Percentiles rank a stretch among this genome's conserved stretches.
These are phyloP conservation scores for Fraxinus paxiana DNA, from an alignment of 305 asterid species.

Conservation along the genomic window DNA sequence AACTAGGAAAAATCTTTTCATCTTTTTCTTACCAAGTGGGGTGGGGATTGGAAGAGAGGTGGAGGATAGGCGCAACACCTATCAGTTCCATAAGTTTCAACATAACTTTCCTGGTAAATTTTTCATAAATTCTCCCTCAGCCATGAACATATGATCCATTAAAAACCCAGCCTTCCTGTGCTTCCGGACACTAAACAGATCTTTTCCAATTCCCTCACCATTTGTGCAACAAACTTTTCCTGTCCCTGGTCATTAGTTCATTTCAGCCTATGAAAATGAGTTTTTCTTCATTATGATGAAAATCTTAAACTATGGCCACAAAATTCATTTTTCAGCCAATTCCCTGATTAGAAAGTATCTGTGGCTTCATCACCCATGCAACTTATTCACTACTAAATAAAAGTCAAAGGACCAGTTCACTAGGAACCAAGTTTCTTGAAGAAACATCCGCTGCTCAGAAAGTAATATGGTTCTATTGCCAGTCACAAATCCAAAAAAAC, in stretches of 20 bases:
- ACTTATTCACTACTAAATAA: not conserved
- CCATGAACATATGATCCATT: not conserved
- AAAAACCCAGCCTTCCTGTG: not conserved
- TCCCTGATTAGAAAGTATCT: not conserved
- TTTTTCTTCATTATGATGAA: not conserved
- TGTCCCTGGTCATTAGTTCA: not conserved
- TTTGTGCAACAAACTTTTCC: not conserved
- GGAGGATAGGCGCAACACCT: not conserved
- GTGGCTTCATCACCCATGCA: not conserved
- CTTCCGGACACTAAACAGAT: not conserved
- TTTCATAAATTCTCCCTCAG: not conserved
- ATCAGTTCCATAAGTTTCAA: not conserved
- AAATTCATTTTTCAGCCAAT: not conserved
- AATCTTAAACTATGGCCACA: not conserved
- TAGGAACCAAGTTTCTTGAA: not conserved
- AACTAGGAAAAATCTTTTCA: not conserved
- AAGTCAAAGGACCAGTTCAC: not conserved
- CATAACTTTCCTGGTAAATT: not conserved
- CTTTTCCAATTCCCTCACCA: not conserved
- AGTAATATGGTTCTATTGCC: not conserved
- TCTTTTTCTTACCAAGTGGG: not conserved
- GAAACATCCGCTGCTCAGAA: not conserved
- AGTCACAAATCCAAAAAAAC: not conserved
- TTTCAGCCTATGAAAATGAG: not conserved
- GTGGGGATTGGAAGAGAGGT: not conserved